Evolutionary conservation across 2,329 filamentous ascomycete species (phyloP), one percentile per base, ranked within the genome.

Genomic region (Fusarium temperatum): DNA sequence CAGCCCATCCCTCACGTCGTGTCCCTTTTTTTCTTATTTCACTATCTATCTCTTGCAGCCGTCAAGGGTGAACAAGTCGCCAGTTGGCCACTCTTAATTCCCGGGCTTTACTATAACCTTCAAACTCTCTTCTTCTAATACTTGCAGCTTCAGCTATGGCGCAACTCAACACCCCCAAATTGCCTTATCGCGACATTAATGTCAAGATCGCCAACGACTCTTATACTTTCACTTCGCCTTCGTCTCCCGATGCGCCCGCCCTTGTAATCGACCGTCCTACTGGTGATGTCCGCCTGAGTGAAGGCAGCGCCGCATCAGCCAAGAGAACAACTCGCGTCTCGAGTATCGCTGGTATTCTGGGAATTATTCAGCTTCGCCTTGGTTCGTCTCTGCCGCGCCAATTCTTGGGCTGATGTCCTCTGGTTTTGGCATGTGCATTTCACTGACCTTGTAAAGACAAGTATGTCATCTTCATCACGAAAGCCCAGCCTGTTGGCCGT

Each of bases 141-240:
- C 42, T 66, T 22, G 45, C 53, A 74, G 55, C 72, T 73, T 41
- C 60, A 70, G 63, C 66, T 75, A 68, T 86, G 84, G 81, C 83
- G 66, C 80, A 82, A 64, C 76, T 83, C 42, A 79, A 80, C 42
- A 77, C 78, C 61, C 74, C 81, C 57, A 80, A 82, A 74, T 83
- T 90, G 76, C 96, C 96, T 28, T 99, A 95, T 84, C 91, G 96
- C 81, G 96, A 99, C 87, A 97, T 98, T 87, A 99, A 98, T 83
- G 91, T 99, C 82, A 95, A 97, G 84, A 93, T 95, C 75, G 95
- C 96, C 59, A 88, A 94, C 78, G 94, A 96, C 78, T 93, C 96
- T 81, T 99, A 99, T 87, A 94, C 95, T 78, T 99, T 99, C 84
- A 95, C 94, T 44, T 99, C 96, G 35, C 96, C 96, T 35, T 98